A percentile compares a stretch with the other conserved stretches of the same genome.
These are phyloP conservation scores for Phyllosticta citrichinensis DNA, from an alignment of 2,329 filamentous ascomycete species.

Conservation along the genomic window DNA sequence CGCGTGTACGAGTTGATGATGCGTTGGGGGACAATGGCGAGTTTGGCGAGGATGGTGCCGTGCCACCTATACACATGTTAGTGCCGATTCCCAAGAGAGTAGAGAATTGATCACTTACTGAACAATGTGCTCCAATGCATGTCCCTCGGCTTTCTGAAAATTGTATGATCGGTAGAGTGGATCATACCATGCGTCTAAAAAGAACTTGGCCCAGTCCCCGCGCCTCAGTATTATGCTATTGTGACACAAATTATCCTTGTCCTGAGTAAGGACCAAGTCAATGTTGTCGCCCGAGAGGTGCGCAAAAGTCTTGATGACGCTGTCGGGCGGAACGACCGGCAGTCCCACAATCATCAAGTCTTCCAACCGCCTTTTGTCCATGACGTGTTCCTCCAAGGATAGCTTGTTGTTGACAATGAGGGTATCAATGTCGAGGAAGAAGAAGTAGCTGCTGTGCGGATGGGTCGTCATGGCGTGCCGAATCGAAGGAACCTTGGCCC, in stretches of 20 bases:
- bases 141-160: constrained; percentile 87
- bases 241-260: constrained; percentile 65
- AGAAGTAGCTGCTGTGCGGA: constrained; percentile 70
- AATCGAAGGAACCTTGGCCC: constrained; percentile 73
- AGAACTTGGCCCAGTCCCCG: constrained; percentile 85
- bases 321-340: constrained; percentile 86
- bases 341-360: constrained; percentile 73
- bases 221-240: constrained; percentile 72
- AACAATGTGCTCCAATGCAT: constrained; percentile 63
- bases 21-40: constrained; percentile 82
- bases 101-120: constrained; percentile 28
- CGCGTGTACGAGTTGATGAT: constrained; percentile 65
- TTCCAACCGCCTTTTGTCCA: constrained; percentile 58
- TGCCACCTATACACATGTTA: constrained; percentile 65
- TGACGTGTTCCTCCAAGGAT: constrained; percentile 60
- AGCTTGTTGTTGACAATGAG: constrained; percentile 77
- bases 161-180: constrained; percentile 90
- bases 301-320: constrained; percentile 88
- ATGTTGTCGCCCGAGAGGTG: constrained; percentile 70
- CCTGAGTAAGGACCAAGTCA: constrained; percentile 76
- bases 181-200: constrained; percentile 93
- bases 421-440: constrained; percentile 75
- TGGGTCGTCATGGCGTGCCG: constrained; percentile 78
- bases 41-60: constrained; percentile 81
- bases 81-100: no score